These are phyloP conservation scores for Botrytis galanthina DNA, from an alignment of 2,329 filamentous ascomycete species.

Conservation along the genomic window DNA sequence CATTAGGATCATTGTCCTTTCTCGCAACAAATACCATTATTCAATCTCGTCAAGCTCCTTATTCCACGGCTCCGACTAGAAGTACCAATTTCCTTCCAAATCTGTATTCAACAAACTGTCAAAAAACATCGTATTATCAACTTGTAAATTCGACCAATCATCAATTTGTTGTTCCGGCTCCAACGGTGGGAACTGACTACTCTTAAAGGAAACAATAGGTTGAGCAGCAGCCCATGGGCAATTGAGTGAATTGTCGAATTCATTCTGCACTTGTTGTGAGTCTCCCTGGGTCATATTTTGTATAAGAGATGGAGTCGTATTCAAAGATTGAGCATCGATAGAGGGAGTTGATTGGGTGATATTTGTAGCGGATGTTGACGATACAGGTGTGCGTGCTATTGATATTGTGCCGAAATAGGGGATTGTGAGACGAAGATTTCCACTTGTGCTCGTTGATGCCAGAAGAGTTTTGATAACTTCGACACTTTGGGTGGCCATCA, in stretches of 20 bases:
- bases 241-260: not conserved
- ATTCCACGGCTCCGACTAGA: conserved; percentile 22
- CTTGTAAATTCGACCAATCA: conserved; percentile 30
- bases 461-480: conserved; percentile 36
- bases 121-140: conserved; percentile 36
- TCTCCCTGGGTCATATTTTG: not conserved
- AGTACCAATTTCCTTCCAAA: conserved; percentile 37
- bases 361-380: not conserved
- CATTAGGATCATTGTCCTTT: not conserved
- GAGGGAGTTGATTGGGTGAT: not conserved
- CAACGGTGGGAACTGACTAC: conserved; percentile 26
- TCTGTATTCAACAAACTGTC: conserved; percentile 37
- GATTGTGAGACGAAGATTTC: conserved; percentile 36
- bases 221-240: conserved; percentile 6
- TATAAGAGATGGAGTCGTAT: not conserved
- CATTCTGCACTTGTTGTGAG: not conserved
- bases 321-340: not conserved
- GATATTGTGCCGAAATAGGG: conserved; percentile 38
- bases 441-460: conserved; percentile 23
- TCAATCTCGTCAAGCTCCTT: too few species aligned
- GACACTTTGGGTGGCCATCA: conserved; percentile 34
- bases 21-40: not conserved
- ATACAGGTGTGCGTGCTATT: conserved; percentile 25
- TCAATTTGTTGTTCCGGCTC: conserved; percentile 26
- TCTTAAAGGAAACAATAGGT: conserved; percentile 32